phyloP scores from a whole-genome alignment of 495 filamentous ascomycete species.

The Penicillium mononematosum region DNA sequence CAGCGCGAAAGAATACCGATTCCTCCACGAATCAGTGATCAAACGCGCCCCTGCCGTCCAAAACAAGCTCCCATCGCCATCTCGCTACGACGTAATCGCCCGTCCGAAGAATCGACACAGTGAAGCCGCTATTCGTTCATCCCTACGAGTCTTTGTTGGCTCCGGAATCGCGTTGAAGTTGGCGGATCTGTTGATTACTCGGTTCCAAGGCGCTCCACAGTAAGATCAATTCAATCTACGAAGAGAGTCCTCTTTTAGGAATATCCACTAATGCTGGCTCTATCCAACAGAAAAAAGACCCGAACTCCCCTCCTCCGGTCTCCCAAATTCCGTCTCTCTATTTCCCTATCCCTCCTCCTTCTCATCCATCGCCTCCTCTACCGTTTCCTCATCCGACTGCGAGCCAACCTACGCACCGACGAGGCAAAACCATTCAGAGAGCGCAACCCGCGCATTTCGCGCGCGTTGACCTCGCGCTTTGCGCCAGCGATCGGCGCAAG shows the following conservation, averaged over 20 bases:
- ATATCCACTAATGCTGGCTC: neutral
- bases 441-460: constrained; percentile 74
- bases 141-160: constrained; percentile 71
- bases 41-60: constrained; percentile 62
- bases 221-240: constrained; percentile 17
- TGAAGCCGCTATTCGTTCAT: constrained; percentile 71
- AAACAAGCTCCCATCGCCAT: constrained; percentile 58
- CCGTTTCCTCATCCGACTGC: constrained; percentile 82
- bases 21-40: constrained; percentile 73
- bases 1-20: constrained; percentile 79
- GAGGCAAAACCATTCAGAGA: constrained; percentile 72
- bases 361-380: constrained; percentile 85
- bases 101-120: constrained; percentile 67
- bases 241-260: neutral
- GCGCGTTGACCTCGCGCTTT: constrained; percentile 72
- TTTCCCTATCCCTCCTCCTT: constrained; percentile 79
- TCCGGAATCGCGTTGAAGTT: constrained; percentile 69
- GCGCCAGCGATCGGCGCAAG: constrained; percentile 87
- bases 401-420: constrained; percentile 71
- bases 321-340: constrained; percentile 70
- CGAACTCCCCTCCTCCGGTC: constrained; percentile 61
- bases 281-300: constrained; percentile 34
- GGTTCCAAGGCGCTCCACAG: constrained; percentile 41
- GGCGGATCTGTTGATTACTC: constrained; percentile 55
- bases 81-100: constrained; percentile 51